A percentile compares a stretch with the other conserved stretches of the same genome.
phyloP scores from a whole-genome alignment of 495 filamentous ascomycete genomes.

The Tetracladium marchalianum region DNA sequence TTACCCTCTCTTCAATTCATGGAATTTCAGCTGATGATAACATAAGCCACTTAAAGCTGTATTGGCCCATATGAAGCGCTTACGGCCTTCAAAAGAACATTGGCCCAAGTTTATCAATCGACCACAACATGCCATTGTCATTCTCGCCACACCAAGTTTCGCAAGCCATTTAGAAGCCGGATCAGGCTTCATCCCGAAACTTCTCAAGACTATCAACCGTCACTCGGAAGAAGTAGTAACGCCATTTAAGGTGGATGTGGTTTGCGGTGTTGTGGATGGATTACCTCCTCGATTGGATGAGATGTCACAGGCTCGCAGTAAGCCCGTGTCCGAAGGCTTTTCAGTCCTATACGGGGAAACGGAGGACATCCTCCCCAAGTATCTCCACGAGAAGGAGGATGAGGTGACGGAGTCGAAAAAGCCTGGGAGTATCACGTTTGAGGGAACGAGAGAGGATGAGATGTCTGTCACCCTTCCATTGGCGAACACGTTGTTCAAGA shows the following conservation, averaged over 20 bases:
- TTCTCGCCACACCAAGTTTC: conserved; percentile 14
- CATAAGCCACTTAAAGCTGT: too few species aligned
- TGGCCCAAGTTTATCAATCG: too few species aligned
- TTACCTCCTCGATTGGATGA: conserved; percentile 4
- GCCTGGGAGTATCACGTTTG: conserved; percentile 9
- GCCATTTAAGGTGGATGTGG: conserved; percentile 3
- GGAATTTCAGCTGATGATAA: too few species aligned
- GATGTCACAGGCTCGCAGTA: conserved; percentile 1
- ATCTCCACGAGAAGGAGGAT: conserved; percentile 16
- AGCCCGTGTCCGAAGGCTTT: conserved; percentile 21
- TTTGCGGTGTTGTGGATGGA: conserved; percentile 17
- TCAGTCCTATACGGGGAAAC: conserved; percentile 27
- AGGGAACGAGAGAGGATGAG: conserved; percentile 14
- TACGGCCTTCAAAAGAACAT: too few species aligned
- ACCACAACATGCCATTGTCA: conserved; percentile 3
- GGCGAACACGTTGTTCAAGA: conserved; percentile 70
- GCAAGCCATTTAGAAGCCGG: conserved; percentile 14
- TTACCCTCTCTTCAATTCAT: too few species aligned
- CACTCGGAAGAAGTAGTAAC: not conserved
- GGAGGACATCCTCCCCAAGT: conserved; percentile 22
- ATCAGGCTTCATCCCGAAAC: conserved; percentile 5
- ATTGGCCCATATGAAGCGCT: too few species aligned
- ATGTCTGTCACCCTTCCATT: conserved; percentile 44
- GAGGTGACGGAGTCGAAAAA: not conserved
- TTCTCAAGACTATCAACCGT: conserved; percentile 1